phyloP scores from a whole-genome alignment of 352 stramenopile genomes.

The Globisporangium carolinianum region DNA sequence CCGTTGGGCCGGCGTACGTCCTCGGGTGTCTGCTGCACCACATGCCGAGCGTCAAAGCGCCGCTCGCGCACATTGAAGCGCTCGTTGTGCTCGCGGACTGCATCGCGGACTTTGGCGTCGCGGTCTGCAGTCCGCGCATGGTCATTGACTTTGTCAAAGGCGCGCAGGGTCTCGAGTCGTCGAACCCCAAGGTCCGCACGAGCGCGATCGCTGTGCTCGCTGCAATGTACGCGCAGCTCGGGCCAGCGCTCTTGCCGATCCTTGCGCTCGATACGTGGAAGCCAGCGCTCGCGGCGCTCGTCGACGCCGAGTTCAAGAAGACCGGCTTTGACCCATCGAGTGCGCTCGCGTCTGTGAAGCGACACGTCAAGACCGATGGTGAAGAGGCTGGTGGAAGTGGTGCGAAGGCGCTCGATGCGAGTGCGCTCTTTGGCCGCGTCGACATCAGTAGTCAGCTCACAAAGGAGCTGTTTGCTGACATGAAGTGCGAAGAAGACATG shows the following conservation, averaged over 20 bases:
- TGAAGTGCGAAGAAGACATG: constrained; percentile 84
- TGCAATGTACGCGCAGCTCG: constrained; percentile 81
- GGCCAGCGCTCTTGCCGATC: constrained; percentile 70
- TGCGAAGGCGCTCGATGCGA: constrained; percentile 29
- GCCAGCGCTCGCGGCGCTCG: constrained; percentile 60
- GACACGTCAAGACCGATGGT: constrained; percentile 64
- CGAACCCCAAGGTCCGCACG: constrained; percentile 72
- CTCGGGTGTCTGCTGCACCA: constrained; percentile 68
- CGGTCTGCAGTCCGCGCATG: constrained; percentile 55
- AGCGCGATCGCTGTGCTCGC: constrained; percentile 59
- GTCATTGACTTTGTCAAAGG: constrained; percentile 80
- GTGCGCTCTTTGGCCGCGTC: constrained; percentile 61
- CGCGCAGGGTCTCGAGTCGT: constrained; percentile 58
- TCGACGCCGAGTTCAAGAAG: constrained; percentile 80
- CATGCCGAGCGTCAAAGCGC: constrained; percentile 75
- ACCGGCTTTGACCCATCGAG: constrained; percentile 63
- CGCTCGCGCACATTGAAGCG: constrained; percentile 65
- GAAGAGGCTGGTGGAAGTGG: constrained; percentile 19
- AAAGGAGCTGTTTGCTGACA: constrained; percentile 80
- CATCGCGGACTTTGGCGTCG: constrained; percentile 71
- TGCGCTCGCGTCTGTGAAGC: constrained; percentile 47
- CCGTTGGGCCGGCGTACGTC: constrained; percentile 64
- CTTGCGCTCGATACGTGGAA: constrained; percentile 83
- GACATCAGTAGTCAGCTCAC: constrained; percentile 79
- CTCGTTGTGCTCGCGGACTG: constrained; percentile 59